Evolutionary conservation across 257 asterid genomes (phyloP), one percentile per base, ranked within the genome.

Genomic region (Vinca minor): DNA sequence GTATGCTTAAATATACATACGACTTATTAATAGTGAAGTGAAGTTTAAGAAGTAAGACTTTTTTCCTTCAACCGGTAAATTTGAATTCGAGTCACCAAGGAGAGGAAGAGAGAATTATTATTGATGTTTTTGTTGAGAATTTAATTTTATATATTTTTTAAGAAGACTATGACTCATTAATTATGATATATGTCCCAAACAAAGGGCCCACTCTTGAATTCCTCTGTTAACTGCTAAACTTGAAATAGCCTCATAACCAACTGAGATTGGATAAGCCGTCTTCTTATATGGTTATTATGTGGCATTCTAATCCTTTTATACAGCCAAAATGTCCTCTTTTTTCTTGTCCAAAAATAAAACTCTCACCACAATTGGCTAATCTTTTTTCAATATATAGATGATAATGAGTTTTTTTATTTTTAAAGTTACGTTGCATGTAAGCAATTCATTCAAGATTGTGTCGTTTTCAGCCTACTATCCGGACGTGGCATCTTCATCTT

Each of bases 251-350:
- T 53, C 3, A 42, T 31, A 42, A 42, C 67, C 67, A 62, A 44
- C 52, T 44, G 15, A 13, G 35, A 45, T 12, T 42, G 23, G 66
- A 62, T 62, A 20, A 15, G 60, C 25, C 42, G 41, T 56, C 42
- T 56, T 56, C 42, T 31, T 56, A 56, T 56, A 56, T n/a, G n/a
- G 9, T 60, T 52, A 53, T 60, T 54, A 62, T 73, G 77, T 67
- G 77, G 77, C 77, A 73, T 35, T 62, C 73, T 47, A 23, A 67
- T 67, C 77, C 50, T 28, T 54, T 54, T 54, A 45, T 47, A 35
- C 8, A 13, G 35, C 62, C 44, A 48, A 65, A 64, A 28, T 4
- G 35, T 14, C 59, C 36, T 26, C 15, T 39, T 61, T 61, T 26
- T 13, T 21, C 5, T 42, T 38, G 6, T 32, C 41, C 35, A 53